A percentile compares a stretch with the other conserved stretches of the same genome.
These are phyloP conservation scores for Raphanus raphanistrum DNA, from an alignment of 345 rosid species.

Conservation along the genomic window DNA sequence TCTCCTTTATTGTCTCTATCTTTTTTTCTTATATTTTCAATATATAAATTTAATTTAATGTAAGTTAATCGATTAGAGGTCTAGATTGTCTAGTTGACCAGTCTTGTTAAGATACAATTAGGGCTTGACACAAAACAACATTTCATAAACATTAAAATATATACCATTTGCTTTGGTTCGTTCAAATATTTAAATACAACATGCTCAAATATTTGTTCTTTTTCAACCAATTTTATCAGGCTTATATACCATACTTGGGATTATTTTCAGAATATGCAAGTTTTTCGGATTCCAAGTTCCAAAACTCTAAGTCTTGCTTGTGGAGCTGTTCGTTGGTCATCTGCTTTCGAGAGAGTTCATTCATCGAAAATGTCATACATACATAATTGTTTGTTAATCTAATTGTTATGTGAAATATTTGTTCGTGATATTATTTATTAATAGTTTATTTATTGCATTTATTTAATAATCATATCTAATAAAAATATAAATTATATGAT, in stretches of 20 bases:
- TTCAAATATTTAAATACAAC: not conserved
- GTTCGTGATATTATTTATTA: too few species aligned
- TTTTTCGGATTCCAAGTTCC: not conserved
- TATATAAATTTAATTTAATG: conserved; percentile 18
- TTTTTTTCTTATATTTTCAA: conserved; percentile 50
- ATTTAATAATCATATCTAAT: too few species aligned
- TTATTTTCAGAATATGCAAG: not conserved
- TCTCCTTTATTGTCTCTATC: conserved; percentile 42
- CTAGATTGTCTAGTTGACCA: conserved; percentile 18
- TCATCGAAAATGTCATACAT: not conserved
- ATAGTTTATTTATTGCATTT: too few species aligned
- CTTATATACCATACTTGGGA: not conserved
- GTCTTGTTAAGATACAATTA: conserved; percentile 14
- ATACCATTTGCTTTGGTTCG: not conserved
- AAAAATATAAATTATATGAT: not conserved
- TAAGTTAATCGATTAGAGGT: conserved; percentile 13
- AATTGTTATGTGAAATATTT: too few species aligned
- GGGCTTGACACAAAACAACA: conserved; percentile 7
- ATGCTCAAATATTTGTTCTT: not conserved
- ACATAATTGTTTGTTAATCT: not conserved
- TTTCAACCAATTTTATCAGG: not conserved
- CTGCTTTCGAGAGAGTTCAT: not conserved
- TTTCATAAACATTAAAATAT: not conserved
- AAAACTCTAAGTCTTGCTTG: not conserved
- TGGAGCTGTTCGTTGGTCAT: not conserved